These are phyloP conservation scores for Maudiozyma barnettii DNA, from an alignment of 805 yeast species.

Conservation along the genomic window DNA sequence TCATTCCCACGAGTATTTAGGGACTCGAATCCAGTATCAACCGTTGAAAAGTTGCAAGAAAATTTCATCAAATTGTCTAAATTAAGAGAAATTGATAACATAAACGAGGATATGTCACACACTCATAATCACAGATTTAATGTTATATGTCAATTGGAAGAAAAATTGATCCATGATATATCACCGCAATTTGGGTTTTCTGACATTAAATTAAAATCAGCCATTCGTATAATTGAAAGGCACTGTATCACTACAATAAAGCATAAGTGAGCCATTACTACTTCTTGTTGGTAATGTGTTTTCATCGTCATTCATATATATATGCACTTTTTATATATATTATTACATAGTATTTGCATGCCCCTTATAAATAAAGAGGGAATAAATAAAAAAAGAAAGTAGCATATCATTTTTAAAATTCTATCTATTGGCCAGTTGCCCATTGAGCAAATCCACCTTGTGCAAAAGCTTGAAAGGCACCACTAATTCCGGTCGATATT, in stretches of 20 bases:
- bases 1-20: neutral
- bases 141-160: slow-evolving; percentile 10
- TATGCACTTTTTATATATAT: slow-evolving; percentile 4
- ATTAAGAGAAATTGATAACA: neutral
- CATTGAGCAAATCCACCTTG: slow-evolving; percentile 29
- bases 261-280: neutral
- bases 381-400: too few relatives aligned
- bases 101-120: neutral
- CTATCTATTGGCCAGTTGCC: slow-evolving; percentile 26
- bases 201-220: slow-evolving; percentile 6
- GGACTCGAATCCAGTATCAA: slow-evolving; percentile 4
- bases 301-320: neutral
- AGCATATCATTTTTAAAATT: neutral
- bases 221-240: slow-evolving; percentile 9
- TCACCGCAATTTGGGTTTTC: slow-evolving; percentile 13
- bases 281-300: slow-evolving; percentile 1
- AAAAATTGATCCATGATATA: slow-evolving; percentile 7
- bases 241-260: neutral
- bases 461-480: slow-evolving; percentile 27
- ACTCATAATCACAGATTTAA: neutral
- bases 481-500: slow-evolving; percentile 19
- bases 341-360: slow-evolving; percentile 1
- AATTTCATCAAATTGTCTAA: slow-evolving; percentile 9
- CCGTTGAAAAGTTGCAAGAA: slow-evolving; percentile 19
- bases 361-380: neutral